These are phyloP conservation scores for Colletotrichum noveboracense DNA, from an alignment of 2,329 filamentous ascomycete genomes.

Conservation along the genomic window DNA sequence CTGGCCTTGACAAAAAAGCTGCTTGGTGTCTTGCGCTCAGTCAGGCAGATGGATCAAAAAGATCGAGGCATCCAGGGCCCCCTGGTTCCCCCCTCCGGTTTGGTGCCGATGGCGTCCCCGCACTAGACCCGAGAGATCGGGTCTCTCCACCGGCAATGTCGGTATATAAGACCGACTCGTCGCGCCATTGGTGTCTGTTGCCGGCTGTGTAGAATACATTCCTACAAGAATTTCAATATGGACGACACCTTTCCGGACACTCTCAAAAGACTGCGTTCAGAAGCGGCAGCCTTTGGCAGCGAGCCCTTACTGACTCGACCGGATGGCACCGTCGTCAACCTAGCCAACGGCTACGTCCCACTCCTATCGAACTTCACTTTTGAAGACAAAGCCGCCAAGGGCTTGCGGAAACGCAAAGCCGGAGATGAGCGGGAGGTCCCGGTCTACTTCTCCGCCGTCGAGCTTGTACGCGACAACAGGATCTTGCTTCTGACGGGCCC, in stretches of 20 bases:
- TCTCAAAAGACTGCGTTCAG: background rate
- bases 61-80: background rate
- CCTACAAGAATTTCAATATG: background rate
- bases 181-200: background rate
- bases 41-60: background rate
- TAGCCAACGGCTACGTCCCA: background rate
- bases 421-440: background rate
- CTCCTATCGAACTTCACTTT: background rate
- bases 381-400: constrained; percentile 7
- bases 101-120: background rate
- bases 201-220: background rate
- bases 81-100: background rate
- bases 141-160: background rate
- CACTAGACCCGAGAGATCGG: background rate
- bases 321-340: background rate
- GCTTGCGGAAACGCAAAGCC: background rate
- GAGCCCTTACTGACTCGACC: background rate
- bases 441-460: background rate
- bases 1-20: background rate
- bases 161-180: background rate
- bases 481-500: background rate
- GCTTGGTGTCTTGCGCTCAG: fast-evolving
- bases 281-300: background rate
- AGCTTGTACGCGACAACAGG: background rate
- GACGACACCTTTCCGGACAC: too few species aligned